Evolutionary conservation across 2,329 filamentous ascomycete species (phyloP).

Genomic region (Clarireedia paspali): DNA sequence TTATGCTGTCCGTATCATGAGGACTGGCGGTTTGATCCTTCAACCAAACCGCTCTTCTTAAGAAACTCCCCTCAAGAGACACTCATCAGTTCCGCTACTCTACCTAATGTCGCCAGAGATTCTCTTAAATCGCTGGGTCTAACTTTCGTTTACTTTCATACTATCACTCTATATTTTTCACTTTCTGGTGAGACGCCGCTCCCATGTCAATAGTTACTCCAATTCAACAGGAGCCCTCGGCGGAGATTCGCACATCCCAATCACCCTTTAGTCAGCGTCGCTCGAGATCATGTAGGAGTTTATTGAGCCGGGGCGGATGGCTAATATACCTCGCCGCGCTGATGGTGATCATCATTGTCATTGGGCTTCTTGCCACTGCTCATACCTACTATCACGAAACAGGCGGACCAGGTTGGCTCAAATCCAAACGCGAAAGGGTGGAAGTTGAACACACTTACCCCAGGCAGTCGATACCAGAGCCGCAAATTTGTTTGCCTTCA

Average conservation of each 20-base stretch:
- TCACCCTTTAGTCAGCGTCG: constrained; percentile 12
- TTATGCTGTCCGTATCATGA: too few species aligned
- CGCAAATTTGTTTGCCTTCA: constrained; percentile 18
- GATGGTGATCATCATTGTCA: constrained; percentile 15
- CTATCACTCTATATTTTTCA: constrained; percentile 10
- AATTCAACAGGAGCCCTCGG: constrained; percentile 3
- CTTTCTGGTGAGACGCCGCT: constrained; percentile 1
- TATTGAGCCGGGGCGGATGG: constrained; percentile 14
- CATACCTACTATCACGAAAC: constrained; percentile 22
- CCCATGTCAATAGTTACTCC: constrained; percentile 15
- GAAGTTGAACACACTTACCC: background rate
- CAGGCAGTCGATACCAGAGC: background rate
- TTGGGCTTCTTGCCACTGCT: constrained; percentile 20
- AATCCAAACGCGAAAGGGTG: constrained; percentile 3
- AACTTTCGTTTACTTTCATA: constrained; percentile 13
- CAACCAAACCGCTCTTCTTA: background rate
- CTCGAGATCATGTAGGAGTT: constrained; percentile 7
- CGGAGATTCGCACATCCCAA: constrained; percentile 9
- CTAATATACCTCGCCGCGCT: constrained; percentile 14
- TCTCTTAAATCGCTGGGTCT: constrained; percentile 11
- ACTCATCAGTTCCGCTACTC: background rate
- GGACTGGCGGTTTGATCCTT: too few species aligned
- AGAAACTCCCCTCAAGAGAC: background rate
- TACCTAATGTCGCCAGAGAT: constrained; percentile 14
- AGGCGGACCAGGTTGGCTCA: constrained; percentile 23